Evolutionary conservation across 768 basidiomycete genomes (phyloP).

Genomic region (Saitozyma podzolica): DNA sequence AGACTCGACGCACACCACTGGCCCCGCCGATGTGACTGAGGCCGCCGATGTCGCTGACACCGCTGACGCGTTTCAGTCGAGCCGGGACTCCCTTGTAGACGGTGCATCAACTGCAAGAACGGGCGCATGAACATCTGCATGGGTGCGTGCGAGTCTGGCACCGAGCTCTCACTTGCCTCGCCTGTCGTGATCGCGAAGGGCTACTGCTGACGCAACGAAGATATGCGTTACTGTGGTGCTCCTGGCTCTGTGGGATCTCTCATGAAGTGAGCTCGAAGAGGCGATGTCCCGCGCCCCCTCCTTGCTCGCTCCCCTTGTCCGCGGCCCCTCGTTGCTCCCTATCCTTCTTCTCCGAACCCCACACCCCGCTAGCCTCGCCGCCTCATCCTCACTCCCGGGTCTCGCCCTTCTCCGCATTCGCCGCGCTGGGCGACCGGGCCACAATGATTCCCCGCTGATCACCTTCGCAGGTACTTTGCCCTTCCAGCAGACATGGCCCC

Average conservation of each 20-base stretch:
- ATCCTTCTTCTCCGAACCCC: no score
- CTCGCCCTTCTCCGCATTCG: no score
- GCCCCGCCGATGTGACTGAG: no score
- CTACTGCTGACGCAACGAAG: constrained; percentile 11
- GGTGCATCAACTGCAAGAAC: constrained; percentile 44
- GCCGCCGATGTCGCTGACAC: no score
- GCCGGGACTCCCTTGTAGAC: constrained; percentile 45
- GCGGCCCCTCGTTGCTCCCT: no score
- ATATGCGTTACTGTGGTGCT: constrained; percentile 43
- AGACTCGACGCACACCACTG: background rate
- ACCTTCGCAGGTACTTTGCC: constrained; percentile 29
- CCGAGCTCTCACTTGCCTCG: background rate
- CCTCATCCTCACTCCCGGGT: background rate
- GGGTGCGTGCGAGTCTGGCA: constrained; percentile 23
- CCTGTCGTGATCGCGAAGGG: no score
- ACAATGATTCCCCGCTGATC: background rate
- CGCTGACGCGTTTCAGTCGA: constrained; percentile 24
- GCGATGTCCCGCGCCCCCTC: no score
- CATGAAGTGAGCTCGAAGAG: constrained; percentile 18
- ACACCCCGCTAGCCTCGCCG: no score
- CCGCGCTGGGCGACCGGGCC: no score
- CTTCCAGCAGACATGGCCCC: constrained; percentile 47
- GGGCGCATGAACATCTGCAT: constrained; percentile 42
- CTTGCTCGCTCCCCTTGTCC: no score
- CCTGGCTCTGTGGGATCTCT: constrained; percentile 46